Evolutionary conservation across 177 flowering plant genomes (phyloP).

Genomic region (Telopea speciosissima): DNA sequence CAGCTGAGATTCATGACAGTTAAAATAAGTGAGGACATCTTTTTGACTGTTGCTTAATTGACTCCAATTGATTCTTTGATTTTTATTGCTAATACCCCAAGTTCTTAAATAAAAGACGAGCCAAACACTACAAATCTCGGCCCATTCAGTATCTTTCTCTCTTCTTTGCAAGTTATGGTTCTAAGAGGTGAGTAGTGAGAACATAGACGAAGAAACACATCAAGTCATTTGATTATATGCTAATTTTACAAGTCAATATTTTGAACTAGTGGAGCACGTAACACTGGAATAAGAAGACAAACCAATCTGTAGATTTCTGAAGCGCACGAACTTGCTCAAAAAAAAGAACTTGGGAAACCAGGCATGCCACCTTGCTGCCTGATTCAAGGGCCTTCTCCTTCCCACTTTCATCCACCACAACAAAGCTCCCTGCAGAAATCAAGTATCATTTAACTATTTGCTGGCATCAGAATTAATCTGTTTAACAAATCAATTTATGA

Average conservation of each 20-base stretch:
- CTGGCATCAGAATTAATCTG: not conserved
- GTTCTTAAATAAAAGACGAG: not conserved
- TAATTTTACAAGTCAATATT: not conserved
- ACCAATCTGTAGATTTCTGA: slow-evolving; percentile 75
- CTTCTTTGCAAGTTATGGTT: not conserved
- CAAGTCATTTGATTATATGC: not conserved
- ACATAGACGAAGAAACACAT: not conserved
- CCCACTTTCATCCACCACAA: slow-evolving; percentile 81
- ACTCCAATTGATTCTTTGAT: not conserved
- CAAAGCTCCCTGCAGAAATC: slow-evolving; percentile 61
- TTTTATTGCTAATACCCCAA: not conserved
- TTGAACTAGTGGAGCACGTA: not conserved
- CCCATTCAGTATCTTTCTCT: not conserved
- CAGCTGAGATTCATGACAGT: not conserved
- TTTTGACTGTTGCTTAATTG: not conserved
- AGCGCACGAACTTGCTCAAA: slow-evolving; percentile 68
- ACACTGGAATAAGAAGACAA: slow-evolving; percentile 10
- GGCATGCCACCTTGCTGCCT: slow-evolving; percentile 78
- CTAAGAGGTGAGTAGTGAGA: not conserved
- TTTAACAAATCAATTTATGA: too few species aligned
- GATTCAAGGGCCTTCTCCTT: slow-evolving; percentile 74
- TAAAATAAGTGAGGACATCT: not conserved
- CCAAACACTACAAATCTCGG: not conserved
- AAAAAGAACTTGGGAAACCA: slow-evolving; percentile 70
- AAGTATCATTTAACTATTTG: too few species aligned